A percentile compares a stretch with the other conserved stretches of the same genome.
Evolutionary conservation across 116 monocot species (phyloP).

Genomic region (Zostera marina): DNA sequence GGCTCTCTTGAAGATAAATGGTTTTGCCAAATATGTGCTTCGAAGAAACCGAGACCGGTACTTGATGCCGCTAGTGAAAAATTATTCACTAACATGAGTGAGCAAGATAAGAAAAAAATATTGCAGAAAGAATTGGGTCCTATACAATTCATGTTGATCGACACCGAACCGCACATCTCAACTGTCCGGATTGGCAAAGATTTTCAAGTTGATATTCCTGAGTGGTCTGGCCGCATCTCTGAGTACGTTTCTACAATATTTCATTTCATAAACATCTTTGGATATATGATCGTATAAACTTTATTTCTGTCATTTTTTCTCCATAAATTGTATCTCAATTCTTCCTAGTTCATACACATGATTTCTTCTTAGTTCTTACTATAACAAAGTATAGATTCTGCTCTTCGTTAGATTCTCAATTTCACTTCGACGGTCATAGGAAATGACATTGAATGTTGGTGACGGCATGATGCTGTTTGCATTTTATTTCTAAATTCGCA

Average conservation of each 20-base stretch:
- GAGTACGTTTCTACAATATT: constrained; percentile 17
- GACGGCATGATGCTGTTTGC: too few relatives aligned
- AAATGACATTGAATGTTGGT: too few relatives aligned
- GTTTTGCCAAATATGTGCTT: constrained; percentile 36
- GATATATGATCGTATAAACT: too few relatives aligned
- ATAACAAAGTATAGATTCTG: too few relatives aligned
- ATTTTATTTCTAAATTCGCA: too few relatives aligned
- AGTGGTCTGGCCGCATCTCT: constrained; percentile 26
- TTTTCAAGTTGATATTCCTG: constrained; percentile 48
- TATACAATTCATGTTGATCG: constrained; percentile 34
- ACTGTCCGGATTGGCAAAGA: constrained; percentile 36
- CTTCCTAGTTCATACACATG: too few relatives aligned
- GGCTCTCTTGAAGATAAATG: constrained; percentile 24
- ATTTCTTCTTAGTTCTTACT: too few relatives aligned
- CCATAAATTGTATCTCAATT: too few relatives aligned
- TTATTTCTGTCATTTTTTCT: too few relatives aligned
- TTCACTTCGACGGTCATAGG: too few relatives aligned
- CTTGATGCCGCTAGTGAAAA: constrained; percentile 9
- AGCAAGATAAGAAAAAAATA: constrained; percentile 13
- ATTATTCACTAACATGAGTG: constrained; percentile 1
- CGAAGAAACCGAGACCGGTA: constrained; percentile 18
- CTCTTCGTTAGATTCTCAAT: too few relatives aligned
- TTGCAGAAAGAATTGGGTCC: constrained; percentile 11
- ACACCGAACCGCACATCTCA: constrained; percentile 24
- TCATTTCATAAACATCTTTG: too few relatives aligned